Conservation (phyloP, 345 rosid genomes). For the Pistacia atlantica region DNA sequence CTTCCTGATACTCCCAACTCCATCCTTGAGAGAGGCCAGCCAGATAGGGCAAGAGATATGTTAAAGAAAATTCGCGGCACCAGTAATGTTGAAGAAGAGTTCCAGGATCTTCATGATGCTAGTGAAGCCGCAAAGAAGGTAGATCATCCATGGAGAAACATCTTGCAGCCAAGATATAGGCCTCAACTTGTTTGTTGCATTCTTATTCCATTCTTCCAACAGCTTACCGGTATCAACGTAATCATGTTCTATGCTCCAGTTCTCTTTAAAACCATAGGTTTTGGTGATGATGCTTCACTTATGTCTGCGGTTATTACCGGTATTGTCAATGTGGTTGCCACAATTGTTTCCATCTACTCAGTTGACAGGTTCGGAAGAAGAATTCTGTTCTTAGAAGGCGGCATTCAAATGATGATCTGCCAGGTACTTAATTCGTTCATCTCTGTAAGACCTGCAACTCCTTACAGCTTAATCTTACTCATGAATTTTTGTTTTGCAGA, state of each 20-base stretch:
- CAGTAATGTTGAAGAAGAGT: slow-evolving; percentile 55
- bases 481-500: background rate
- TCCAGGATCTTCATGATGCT: slow-evolving; percentile 60
- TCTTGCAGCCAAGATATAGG: slow-evolving; percentile 50
- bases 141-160: slow-evolving; percentile 68
- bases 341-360: slow-evolving; percentile 52
- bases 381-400: slow-evolving; percentile 73
- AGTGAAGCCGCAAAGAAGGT: slow-evolving; percentile 61
- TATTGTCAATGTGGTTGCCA: slow-evolving; percentile 60
- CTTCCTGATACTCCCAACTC: slow-evolving; percentile 85
- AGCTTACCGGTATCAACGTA: slow-evolving; percentile 75
- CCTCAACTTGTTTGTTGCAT: slow-evolving; percentile 59
- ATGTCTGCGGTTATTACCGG: slow-evolving; percentile 72
- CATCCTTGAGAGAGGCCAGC: slow-evolving; percentile 63
- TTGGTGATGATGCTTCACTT: slow-evolving; percentile 68
- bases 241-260: slow-evolving; percentile 82
- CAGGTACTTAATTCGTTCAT: slow-evolving; percentile 42
- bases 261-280: slow-evolving; percentile 71
- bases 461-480: too few species aligned
- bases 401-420: slow-evolving; percentile 64
- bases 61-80: slow-evolving; percentile 60
- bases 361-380: slow-evolving; percentile 71
- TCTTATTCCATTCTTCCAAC: slow-evolving; percentile 73
- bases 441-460: too few species aligned
- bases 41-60: slow-evolving; percentile 63